These are phyloP conservation scores for Juncus effusus DNA, from an alignment of 176 grass and related monocot species.

Conservation along the genomic window DNA sequence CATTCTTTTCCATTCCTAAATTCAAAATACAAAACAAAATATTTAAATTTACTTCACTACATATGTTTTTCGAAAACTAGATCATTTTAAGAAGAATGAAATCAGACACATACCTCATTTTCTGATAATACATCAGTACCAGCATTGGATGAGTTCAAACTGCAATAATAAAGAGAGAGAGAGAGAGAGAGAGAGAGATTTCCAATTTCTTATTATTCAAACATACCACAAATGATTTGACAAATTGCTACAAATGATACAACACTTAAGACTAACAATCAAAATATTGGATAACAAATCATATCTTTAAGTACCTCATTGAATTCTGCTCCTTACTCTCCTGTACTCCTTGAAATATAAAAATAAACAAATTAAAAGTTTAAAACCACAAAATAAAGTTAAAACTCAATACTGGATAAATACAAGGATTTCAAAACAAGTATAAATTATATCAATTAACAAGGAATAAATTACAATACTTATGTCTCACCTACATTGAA, in stretches of 20 bases:
- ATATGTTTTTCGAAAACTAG: neutral
- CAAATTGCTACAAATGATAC: too few relatives aligned
- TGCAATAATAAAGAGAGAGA: neutral
- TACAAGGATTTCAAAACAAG: neutral
- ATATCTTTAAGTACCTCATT: conserved; percentile 17
- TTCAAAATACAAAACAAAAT: neutral
- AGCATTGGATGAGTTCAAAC: conserved; percentile 39
- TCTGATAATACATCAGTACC: conserved; percentile 56
- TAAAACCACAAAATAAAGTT: neutral
- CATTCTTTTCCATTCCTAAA: conserved; percentile 55
- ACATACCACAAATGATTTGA: too few relatives aligned
- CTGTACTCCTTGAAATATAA: conserved; percentile 58
- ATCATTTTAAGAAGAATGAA: conserved; percentile 1
- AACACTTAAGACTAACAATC: too few relatives aligned
- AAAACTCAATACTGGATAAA: conserved; percentile 3
- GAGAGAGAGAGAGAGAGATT: neutral
- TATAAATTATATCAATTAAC: too few relatives aligned
- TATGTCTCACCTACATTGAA: conserved; percentile 25
- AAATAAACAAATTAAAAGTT: conserved; percentile 24
- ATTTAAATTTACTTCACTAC: neutral
- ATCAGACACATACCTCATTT: conserved; percentile 53
- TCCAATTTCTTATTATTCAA: neutral
- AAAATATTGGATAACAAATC: too few relatives aligned
- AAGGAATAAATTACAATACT: neutral
- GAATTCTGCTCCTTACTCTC: conserved; percentile 11